Percentiles rank a stretch among this genome's conserved stretches.
Evolutionary conservation across 768 basidiomycete genomes (phyloP).

Genomic region (Pleurotus platypus): DNA sequence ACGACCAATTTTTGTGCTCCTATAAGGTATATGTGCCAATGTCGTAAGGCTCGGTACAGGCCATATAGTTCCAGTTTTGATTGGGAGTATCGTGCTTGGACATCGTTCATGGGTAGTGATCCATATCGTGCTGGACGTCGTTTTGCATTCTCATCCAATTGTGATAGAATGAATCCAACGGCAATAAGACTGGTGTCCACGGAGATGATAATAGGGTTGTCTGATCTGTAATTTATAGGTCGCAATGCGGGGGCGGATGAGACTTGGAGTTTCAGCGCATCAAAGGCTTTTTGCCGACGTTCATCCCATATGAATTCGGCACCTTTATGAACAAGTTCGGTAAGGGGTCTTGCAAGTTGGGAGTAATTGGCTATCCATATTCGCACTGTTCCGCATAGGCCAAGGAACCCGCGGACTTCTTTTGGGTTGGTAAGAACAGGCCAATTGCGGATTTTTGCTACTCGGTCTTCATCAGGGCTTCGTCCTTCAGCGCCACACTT

Average conservation of each 20-base stretch:
- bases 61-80: slow-evolving; percentile 29
- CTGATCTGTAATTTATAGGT: slow-evolving; percentile 27
- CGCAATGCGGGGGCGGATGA: slow-evolving; percentile 17
- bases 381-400: slow-evolving; percentile 18
- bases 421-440: slow-evolving; percentile 7
- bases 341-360: slow-evolving; percentile 10
- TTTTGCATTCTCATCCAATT: slow-evolving; percentile 20
- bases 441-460: slow-evolving; percentile 23
- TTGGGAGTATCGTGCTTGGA: slow-evolving; percentile 26
- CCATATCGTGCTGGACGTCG: slow-evolving; percentile 23
- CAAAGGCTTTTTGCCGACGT: slow-evolving; percentile 17
- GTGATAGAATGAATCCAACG: slow-evolving; percentile 27
- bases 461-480: slow-evolving; percentile 19
- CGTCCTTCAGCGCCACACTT: slow-evolving; percentile 26
- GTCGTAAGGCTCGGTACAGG: slow-evolving; percentile 21
- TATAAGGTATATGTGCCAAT: slow-evolving; percentile 22
- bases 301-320: slow-evolving; percentile 23
- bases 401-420: slow-evolving; percentile 19
- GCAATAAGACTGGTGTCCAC: slow-evolving; percentile 27
- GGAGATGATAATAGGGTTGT: slow-evolving; percentile 21
- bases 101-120: slow-evolving; percentile 25
- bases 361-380: slow-evolving; percentile 20
- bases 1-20: slow-evolving; percentile 22
- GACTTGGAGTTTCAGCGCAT: slow-evolving; percentile 11
- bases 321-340: slow-evolving; percentile 12